These are phyloP conservation scores for Lichtheimia ornata DNA, from an alignment of 371 early-diverging fungal genomes.

Conservation along the genomic window DNA sequence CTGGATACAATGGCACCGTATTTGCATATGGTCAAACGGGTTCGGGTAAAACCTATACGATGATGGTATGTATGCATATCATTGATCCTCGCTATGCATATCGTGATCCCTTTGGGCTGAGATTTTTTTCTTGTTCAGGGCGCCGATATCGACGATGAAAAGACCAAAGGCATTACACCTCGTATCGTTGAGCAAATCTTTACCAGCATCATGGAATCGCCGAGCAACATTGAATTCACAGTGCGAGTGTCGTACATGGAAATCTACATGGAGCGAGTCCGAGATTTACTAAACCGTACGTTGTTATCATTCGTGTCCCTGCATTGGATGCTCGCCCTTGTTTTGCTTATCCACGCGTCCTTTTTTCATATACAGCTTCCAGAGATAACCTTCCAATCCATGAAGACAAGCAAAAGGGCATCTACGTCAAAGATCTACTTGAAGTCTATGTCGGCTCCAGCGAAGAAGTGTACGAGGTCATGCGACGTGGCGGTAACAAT, in stretches of 20 bases:
- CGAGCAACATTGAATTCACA: conserved; percentile 87
- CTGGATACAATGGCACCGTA: conserved; percentile 96
- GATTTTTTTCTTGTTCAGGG: conserved; percentile 78
- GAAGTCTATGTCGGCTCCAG: conserved; percentile 93
- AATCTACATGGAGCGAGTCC: conserved; percentile 99
- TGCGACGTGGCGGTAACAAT: conserved; percentile 87
- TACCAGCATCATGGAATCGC: conserved; percentile 80
- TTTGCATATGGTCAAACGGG: conserved; percentile 99
- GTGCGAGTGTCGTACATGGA: conserved; percentile 98
- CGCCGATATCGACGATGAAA: conserved; percentile 87
- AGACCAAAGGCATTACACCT: conserved; percentile 91
- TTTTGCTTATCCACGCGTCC: conserved; percentile 3
- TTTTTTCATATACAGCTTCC: conserved; percentile 50
- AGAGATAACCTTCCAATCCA: conserved; percentile 92
- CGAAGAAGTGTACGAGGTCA: conserved; percentile 94
- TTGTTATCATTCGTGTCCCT: conserved; percentile 1
- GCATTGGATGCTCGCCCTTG: neutral
- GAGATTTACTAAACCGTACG: conserved; percentile 93
- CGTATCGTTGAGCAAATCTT: conserved; percentile 94
- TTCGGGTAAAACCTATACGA: conserved; percentile 98
- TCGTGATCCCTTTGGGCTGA: conserved; percentile 58
- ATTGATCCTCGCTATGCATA: conserved; percentile 7
- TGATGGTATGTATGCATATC: conserved; percentile 82
- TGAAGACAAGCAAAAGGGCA: conserved; percentile 93
- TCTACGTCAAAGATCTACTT: conserved; percentile 93